Conservation (phyloP, 2,329 filamentous ascomycete genomes). For the Leptographium lundbergii region DNA sequence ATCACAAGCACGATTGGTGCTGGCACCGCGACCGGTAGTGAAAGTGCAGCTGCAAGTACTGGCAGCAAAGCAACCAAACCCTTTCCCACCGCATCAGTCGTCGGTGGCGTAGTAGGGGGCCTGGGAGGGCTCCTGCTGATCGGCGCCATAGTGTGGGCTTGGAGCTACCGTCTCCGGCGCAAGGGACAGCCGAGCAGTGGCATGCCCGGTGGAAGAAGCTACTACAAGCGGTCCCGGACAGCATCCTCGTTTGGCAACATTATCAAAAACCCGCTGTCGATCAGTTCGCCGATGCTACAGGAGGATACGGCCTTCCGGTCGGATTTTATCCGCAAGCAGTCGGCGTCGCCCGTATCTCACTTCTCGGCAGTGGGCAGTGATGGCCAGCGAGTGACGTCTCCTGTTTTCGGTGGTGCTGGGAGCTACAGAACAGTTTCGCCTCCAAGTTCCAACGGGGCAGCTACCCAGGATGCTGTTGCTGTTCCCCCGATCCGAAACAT, state of each 20-base stretch:
- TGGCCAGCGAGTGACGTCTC: neutral
- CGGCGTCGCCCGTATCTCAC: slow-evolving; percentile 6
- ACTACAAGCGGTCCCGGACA: slow-evolving; percentile 16
- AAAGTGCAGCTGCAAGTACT: slow-evolving; percentile 16
- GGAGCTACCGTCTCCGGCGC: slow-evolving; percentile 18
- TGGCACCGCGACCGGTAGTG: slow-evolving; percentile 21
- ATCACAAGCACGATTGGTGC: slow-evolving; percentile 5
- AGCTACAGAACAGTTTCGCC: neutral
- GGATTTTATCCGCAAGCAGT: slow-evolving; percentile 38
- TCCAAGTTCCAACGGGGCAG: neutral
- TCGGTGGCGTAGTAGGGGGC: slow-evolving; percentile 34
- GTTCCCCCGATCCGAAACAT: slow-evolving; percentile 26
- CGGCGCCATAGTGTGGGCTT: slow-evolving; percentile 26
- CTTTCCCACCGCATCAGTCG: slow-evolving; percentile 21
- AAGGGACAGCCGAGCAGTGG: slow-evolving; percentile 18
- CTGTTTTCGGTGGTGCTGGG: too few relatives aligned
- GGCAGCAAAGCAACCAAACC: neutral
- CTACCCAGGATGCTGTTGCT: neutral
- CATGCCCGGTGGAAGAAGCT: neutral
- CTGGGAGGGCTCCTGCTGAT: slow-evolving; percentile 27
- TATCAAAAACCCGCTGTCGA: slow-evolving; percentile 45
- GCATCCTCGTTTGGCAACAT: slow-evolving; percentile 34
- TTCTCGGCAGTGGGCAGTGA: too few relatives aligned
- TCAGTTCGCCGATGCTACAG: slow-evolving; percentile 42
- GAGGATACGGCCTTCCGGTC: slow-evolving; percentile 28